Percentiles rank a stretch among this genome's conserved stretches.
Conservation (phyloP, 345 rosid genomes). For the sweet orange (Citrus sinensis) region DNA sequence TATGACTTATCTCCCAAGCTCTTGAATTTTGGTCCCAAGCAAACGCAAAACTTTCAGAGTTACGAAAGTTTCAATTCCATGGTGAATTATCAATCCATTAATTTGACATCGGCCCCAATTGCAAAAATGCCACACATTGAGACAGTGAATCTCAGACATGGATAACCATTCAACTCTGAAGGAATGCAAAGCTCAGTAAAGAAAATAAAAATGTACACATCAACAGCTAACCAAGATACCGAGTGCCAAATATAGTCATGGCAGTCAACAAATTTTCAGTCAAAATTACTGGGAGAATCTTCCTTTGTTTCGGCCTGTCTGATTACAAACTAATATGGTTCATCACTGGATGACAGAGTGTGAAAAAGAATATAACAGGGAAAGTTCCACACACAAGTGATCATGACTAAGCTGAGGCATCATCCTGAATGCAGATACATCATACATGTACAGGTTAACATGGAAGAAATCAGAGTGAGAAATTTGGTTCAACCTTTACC, state of each 20-base stretch:
- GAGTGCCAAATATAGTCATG: background rate
- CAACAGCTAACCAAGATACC: background rate
- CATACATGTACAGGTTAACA: background rate
- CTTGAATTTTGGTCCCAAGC: too few species aligned
- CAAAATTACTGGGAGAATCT: background rate
- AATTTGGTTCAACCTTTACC: conserved; percentile 6
- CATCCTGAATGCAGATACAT: background rate
- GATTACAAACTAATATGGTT: background rate
- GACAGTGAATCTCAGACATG: background rate
- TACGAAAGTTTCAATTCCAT: too few species aligned
- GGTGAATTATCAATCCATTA: background rate
- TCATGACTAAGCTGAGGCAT: background rate
- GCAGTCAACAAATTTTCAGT: background rate
- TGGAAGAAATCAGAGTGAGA: background rate
- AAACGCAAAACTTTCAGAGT: too few species aligned
- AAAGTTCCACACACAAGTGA: background rate
- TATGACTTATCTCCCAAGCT: too few species aligned
- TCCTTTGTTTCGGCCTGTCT: background rate
- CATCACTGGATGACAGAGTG: background rate
- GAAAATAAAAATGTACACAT: background rate
- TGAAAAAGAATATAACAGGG: background rate
- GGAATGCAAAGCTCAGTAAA: background rate
- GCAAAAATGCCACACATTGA: background rate
- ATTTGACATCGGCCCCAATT: background rate
- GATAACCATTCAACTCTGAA: background rate